Evolutionary conservation across 345 rosid genomes (phyloP), one percentile per base, ranked within the genome.

Genomic region (Schrenkiella parvula): DNA sequence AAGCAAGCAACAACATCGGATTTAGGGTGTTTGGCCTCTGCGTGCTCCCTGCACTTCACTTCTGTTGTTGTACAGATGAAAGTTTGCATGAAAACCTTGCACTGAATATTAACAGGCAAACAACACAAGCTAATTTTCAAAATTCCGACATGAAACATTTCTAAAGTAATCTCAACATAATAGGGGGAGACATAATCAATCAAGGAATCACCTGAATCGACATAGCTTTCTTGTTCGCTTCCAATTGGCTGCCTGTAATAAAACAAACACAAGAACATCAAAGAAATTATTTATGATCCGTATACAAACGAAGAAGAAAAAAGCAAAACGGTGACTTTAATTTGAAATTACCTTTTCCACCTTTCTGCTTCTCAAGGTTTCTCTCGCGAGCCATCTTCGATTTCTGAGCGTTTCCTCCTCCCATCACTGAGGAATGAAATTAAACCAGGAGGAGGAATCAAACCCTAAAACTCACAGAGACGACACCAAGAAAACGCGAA

Each of bases 1-100:
- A 89, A 85, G 68, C 90, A 85, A 0, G 80, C 5, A 5, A 29
- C 51, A 9, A 79, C 37, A 47, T 86, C 89, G 4, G 87, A 67
- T 41, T 89, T 86, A 0, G 93, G 89, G 68, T 84, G 93, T 62
- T 86, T 88, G 0, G 89, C 91, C 58, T 89, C 93, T 0, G 91
- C 96, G 31, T 88, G 96, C 35, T 86, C 89, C 78, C 83, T 73
- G 80, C 91, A 86, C 71, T 86, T 85, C 75, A 82, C 91, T 79
- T 86, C 91, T 0, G 91, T 68, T 21, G 89, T 88, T 14, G 92
- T 87, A 70, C 90, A 84, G n/a, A 85, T 86, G 84, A 89, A 87
- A 35, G 90, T 84, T 82, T 87, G 92, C 90, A 87, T 89, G 78
- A 92, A 89, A 39, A 87, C 92, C 85, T 85, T 85, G 82, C 92